A percentile compares a stretch with the other conserved stretches of the same genome.
Conservation (phyloP, 768 basidiomycete genomes). For the Astraeus odoratus region DNA sequence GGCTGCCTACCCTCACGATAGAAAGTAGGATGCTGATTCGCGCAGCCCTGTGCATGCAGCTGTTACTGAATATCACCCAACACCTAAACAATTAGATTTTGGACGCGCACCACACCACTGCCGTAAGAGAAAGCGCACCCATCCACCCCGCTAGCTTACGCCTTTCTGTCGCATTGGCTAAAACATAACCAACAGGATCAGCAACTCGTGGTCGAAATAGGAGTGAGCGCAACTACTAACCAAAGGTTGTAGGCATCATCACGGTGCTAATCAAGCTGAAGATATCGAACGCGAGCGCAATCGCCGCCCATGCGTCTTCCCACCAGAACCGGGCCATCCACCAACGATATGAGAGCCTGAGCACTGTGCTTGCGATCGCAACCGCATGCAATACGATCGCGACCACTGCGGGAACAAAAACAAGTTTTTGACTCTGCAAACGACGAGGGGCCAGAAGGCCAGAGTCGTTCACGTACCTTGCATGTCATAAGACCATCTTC, state of each 20-base stretch:
- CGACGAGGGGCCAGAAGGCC: background rate
- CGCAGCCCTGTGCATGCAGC: conserved; percentile 10
- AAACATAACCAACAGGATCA: background rate
- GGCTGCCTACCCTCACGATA: conserved; percentile 17
- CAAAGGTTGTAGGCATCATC: background rate
- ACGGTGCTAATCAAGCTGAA: conserved; percentile 6
- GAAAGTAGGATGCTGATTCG: conserved; percentile 21
- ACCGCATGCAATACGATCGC: background rate
- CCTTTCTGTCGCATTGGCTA: too few relatives aligned
- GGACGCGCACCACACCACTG: conserved; percentile 8
- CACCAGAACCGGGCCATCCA: conserved; percentile 20
- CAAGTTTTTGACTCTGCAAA: background rate
- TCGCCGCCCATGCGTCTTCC: conserved; percentile 22
- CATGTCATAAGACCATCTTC: background rate
- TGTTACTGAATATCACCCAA: background rate
- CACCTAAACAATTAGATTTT: background rate
- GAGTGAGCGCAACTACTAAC: background rate
- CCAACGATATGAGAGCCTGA: conserved; percentile 18
- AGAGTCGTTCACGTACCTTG: background rate
- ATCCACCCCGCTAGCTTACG: conserved; percentile 7
- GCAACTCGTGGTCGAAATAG: background rate
- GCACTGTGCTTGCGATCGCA: conserved; percentile 15
- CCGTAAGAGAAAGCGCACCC: conserved; percentile 13
- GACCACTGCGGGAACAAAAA: background rate
- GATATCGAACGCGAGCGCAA: conserved; percentile 17